Percentiles rank a stretch among this genome's conserved stretches.
phyloP scores from a whole-genome alignment of 352 stramenopile species.

The Phytophthora crassamura region DNA sequence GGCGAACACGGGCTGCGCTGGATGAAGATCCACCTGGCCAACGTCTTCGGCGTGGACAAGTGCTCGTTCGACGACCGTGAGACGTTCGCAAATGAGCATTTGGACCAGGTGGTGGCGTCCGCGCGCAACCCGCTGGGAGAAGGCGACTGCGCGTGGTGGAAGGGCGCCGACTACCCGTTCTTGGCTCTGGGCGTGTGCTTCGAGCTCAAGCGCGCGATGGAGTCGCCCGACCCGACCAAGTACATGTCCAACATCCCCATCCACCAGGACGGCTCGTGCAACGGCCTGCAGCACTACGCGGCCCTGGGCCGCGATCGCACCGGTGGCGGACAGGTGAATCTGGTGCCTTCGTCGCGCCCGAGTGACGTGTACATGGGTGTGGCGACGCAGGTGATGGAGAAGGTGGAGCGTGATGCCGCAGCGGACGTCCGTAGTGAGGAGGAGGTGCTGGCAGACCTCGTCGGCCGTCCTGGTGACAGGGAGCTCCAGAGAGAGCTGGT shows the following conservation, averaged over 20 bases:
- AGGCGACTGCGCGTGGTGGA: constrained; percentile 92
- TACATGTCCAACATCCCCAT: constrained; percentile 97
- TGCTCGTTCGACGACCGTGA: constrained; percentile 98
- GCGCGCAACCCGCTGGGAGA: constrained; percentile 92
- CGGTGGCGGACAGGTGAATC: constrained; percentile 97
- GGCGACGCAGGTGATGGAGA: constrained; percentile 77
- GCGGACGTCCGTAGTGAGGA: constrained; percentile 57
- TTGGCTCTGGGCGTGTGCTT: constrained; percentile 97
- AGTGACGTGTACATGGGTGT: constrained; percentile 99
- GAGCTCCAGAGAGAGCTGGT: constrained; percentile 20
- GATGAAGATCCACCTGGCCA: constrained; percentile 98
- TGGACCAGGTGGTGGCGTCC: constrained; percentile 94
- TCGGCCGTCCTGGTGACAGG: constrained; percentile 1
- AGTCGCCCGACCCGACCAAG: constrained; percentile 92
- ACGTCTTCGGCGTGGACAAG: constrained; percentile 90
- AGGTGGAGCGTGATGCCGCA: constrained; percentile 74
- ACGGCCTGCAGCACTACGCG: constrained; percentile 99
- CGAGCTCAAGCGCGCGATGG: constrained; percentile 95
- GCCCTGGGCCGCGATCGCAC: constrained; percentile 95
- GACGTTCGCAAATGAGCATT: constrained; percentile 94
- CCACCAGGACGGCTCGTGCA: constrained; percentile 99
- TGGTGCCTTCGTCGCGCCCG: constrained; percentile 93
- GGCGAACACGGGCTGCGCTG: constrained; percentile 96
- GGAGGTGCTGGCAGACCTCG: constrained; percentile 35
- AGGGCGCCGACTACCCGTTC: constrained; percentile 97